Percentiles rank a stretch among this genome's conserved stretches.
phyloP scores from a whole-genome alignment of 345 rosid species.

The Eucalyptus virginea region DNA sequence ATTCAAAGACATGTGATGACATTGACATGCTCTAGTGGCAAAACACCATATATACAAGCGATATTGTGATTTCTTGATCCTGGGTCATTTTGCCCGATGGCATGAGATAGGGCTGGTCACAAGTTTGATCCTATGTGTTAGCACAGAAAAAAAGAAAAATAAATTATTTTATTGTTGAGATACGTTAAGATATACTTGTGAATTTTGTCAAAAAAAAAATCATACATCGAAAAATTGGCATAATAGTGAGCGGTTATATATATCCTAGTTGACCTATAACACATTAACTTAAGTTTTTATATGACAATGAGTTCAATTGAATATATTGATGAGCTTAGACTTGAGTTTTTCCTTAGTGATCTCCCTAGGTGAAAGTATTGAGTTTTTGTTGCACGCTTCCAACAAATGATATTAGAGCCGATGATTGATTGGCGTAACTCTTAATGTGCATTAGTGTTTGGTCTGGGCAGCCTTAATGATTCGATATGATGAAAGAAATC shows the following conservation, averaged over 20 bases:
- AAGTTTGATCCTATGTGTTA: background rate
- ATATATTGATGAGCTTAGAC: background rate
- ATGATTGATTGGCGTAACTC: background rate
- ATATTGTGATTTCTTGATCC: background rate
- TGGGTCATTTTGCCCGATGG: background rate
- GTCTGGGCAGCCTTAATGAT: background rate
- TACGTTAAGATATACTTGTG: too few species aligned
- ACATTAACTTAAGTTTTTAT: background rate
- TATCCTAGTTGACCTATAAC: background rate
- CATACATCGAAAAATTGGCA: accelerated
- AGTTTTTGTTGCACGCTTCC: background rate
- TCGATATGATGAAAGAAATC: background rate
- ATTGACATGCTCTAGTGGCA: background rate
- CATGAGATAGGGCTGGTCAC: background rate
- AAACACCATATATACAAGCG: background rate
- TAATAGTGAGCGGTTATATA: background rate
- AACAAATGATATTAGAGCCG: background rate
- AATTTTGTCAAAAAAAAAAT: background rate
- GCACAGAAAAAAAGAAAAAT: background rate
- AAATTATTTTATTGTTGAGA: background rate
- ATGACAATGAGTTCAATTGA: background rate
- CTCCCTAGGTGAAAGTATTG: background rate
- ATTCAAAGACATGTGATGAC: background rate
- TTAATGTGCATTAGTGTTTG: background rate
- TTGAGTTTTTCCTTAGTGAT: background rate